Conservation (phyloP, 2,329 filamentous ascomycete species). For the Hypoxylon sp. region DNA sequence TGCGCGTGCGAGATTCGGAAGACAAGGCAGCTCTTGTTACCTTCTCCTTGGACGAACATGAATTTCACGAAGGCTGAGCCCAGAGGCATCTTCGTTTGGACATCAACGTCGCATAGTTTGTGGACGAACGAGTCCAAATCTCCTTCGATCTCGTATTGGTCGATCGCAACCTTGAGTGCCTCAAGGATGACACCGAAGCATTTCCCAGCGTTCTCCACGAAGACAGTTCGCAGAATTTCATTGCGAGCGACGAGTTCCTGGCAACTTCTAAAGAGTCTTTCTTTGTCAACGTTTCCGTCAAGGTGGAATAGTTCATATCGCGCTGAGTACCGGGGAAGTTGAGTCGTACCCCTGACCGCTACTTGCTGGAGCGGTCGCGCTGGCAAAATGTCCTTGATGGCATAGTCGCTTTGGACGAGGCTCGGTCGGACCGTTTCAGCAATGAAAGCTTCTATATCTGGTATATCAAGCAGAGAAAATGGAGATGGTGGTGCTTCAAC, state of each 20-base stretch:
- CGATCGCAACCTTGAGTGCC: constrained; percentile 65
- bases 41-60: constrained; percentile 64
- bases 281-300: constrained; percentile 64
- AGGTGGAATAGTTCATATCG: constrained; percentile 77
- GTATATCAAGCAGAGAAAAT: constrained; percentile 65
- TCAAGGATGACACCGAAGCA: constrained; percentile 73
- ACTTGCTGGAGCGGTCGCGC: constrained; percentile 72
- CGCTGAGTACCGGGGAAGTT: constrained; percentile 72
- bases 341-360: constrained; percentile 70
- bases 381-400: constrained; percentile 70
- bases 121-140: constrained; percentile 67
- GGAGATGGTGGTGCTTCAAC: constrained; percentile 56
- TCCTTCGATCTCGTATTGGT: constrained; percentile 67
- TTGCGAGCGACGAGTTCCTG: constrained; percentile 71
- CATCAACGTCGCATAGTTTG: constrained; percentile 69
- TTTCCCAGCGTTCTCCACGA: constrained; percentile 66
- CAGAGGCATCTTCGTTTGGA: constrained; percentile 68
- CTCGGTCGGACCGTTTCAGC: constrained; percentile 65
- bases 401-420: constrained; percentile 66
- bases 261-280: constrained; percentile 65
- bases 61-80: constrained; percentile 75
- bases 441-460: constrained; percentile 62
- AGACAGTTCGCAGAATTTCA: constrained; percentile 77
- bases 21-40: constrained; percentile 61
- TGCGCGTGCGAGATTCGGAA: constrained; percentile 78